Evolutionary conservation across 495 filamentous ascomycete species (phyloP).

Genomic region (Trichocladium uniseriatum): DNA sequence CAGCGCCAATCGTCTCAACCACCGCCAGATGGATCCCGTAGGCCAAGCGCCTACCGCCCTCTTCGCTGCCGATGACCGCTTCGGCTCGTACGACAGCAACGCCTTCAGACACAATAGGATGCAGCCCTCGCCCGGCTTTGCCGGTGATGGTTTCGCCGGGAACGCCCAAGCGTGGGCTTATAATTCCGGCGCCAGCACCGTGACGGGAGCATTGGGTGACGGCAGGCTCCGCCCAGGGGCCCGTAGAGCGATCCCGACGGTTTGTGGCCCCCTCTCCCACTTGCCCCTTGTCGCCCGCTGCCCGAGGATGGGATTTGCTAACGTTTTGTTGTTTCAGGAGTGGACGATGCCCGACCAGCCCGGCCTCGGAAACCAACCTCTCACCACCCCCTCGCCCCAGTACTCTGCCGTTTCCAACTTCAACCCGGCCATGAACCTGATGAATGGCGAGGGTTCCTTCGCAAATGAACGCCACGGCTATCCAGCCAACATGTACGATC

Average conservation of each 20-base stretch:
- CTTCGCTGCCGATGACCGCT: slow-evolving; percentile 38
- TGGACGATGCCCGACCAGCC: slow-evolving; percentile 41
- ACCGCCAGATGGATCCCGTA: slow-evolving; percentile 34
- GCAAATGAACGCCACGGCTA: slow-evolving; percentile 23
- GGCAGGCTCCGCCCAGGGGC: slow-evolving; percentile 36
- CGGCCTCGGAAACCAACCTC: slow-evolving; percentile 32
- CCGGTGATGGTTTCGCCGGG: slow-evolving; percentile 32
- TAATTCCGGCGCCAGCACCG: slow-evolving; percentile 36
- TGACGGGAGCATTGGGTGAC: slow-evolving; percentile 41
- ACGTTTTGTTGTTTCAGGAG: slow-evolving; percentile 25
- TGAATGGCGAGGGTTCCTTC: slow-evolving; percentile 25
- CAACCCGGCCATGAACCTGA: slow-evolving; percentile 21
- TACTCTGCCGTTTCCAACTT: slow-evolving; percentile 19
- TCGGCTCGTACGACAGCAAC: slow-evolving; percentile 44
- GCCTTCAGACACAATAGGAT: slow-evolving; percentile 51
- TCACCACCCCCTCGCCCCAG: slow-evolving; percentile 29
- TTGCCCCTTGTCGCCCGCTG: not conserved
- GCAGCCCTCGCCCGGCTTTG: slow-evolving; percentile 41
- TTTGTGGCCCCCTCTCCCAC: slow-evolving; percentile 24
- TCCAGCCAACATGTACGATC: slow-evolving; percentile 23
- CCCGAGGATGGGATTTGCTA: not conserved
- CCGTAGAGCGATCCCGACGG: slow-evolving; percentile 39
- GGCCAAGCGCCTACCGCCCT: slow-evolving; percentile 28
- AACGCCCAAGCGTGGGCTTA: slow-evolving; percentile 45
- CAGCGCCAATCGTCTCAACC: slow-evolving; percentile 58